Evolutionary conservation across 768 basidiomycete genomes (phyloP), one percentile per base, ranked within the genome.

Genomic region (Termitomyces heimii): DNA sequence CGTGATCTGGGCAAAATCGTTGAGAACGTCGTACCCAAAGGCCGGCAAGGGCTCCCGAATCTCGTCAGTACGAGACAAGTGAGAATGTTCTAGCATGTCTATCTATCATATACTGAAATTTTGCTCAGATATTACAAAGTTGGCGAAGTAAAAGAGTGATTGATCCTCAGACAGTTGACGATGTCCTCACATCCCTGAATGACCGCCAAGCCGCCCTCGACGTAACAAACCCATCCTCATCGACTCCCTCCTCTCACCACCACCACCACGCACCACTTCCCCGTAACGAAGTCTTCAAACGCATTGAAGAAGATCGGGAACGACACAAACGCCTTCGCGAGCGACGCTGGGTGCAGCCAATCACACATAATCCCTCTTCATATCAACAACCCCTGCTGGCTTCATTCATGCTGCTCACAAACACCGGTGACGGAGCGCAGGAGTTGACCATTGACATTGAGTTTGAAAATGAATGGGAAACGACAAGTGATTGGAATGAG

Each of bases 231-330:
- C 40, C 60, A 9, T 44, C 60, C 4, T 50, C 46, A 8, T 18
- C 37, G 2, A 18, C 37, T 42, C 47, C 71, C n/a, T 52, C 69
- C n/a, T 51, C 67, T 13, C 60, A 69, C 62, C 43, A 42, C 31
- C 43, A 42, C 57, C 65, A 55, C n/a, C 62, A 66, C 26, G 68
- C 63, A 56, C 62, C 71, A 0, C 78, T 89, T 49, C 77, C 84
- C 2, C 80, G 82, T 9, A 71, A 74, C n/a, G 92, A 94, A 52
- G 81, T 92, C 29, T 80, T 92, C 66, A 85, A 88, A 57, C 86
- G 92, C 13, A 93, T 96, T 62, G 92, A 96, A 68, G 93, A 95
- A 63, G 94, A 95, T 68, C 78, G 93, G 2, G 94, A 95, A 65
- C 82, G 94, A 60, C 94, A 95, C 66, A 96, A 96, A 72, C 85